phyloP scores from a whole-genome alignment of 495 filamentous ascomycete species.

The Neurospora africana region DNA sequence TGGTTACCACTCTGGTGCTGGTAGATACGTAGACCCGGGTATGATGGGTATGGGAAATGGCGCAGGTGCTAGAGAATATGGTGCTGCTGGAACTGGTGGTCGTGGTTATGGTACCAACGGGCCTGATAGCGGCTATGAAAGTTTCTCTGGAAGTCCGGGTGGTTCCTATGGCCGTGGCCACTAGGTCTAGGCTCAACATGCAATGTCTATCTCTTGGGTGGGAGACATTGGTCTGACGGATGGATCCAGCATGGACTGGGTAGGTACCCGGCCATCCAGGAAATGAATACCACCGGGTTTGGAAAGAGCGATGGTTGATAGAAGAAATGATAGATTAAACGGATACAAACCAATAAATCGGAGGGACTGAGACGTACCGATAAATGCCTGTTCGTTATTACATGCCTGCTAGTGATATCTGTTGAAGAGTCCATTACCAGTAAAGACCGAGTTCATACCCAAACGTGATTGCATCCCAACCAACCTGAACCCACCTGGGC shows the following conservation, averaged over 20 bases:
- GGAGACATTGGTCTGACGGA: neutral
- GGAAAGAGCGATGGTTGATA: neutral
- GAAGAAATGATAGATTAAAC: neutral
- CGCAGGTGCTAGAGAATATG: neutral
- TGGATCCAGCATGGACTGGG: neutral
- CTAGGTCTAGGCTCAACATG: neutral
- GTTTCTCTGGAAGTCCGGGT: neutral
- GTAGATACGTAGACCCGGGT: neutral
- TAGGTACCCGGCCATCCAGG: fast-evolving
- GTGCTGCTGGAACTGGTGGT: neutral
- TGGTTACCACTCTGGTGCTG: neutral
- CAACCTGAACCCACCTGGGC: neutral
- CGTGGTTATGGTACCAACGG: neutral
- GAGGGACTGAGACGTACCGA: neutral
- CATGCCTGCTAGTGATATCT: neutral
- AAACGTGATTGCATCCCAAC: neutral
- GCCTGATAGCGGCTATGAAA: neutral
- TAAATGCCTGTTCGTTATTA: neutral
- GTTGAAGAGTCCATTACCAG: neutral
- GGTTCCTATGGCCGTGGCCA: neutral
- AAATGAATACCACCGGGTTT: neutral
- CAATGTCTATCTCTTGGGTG: neutral
- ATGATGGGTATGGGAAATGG: neutral
- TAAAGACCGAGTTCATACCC: neutral
- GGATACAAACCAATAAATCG: neutral